Conservation (phyloP, 179 eudicot species). For the Spinacia oleracea region DNA sequence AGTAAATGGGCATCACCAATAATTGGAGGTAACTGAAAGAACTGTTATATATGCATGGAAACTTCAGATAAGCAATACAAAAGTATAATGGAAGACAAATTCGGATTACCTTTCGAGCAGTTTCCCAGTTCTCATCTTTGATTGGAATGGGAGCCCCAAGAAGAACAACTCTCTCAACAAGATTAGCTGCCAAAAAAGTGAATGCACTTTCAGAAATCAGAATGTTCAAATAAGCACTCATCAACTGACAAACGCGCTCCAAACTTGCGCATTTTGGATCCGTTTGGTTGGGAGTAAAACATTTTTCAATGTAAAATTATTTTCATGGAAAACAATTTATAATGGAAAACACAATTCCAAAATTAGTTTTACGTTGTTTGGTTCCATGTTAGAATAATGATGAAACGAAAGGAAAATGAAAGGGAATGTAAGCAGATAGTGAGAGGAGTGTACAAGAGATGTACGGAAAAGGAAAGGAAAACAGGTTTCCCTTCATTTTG, state of each 20-base stretch:
- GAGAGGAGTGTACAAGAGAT: too few species aligned
- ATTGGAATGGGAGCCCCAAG: conserved; percentile 88
- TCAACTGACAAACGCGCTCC: not conserved
- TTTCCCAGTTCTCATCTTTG: conserved; percentile 85
- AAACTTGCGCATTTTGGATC: not conserved
- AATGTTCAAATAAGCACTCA: conserved; percentile 9
- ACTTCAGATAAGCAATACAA: not conserved
- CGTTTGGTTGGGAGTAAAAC: too few species aligned
- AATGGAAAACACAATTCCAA: too few species aligned
- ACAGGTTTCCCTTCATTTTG: too few species aligned
- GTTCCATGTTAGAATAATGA: too few species aligned
- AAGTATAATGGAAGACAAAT: not conserved
- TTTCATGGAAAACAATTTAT: too few species aligned
- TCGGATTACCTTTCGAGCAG: conserved; percentile 69
- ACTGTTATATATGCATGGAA: conserved; percentile 1
- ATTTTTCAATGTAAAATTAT: too few species aligned
- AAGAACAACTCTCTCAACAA: conserved; percentile 94
- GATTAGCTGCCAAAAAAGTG: conserved; percentile 57
- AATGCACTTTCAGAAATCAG: conserved; percentile 27
- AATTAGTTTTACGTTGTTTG: too few species aligned
- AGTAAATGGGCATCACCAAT: not conserved
- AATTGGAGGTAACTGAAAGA: not conserved
- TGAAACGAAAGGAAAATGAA: too few species aligned
- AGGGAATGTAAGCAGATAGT: too few species aligned
- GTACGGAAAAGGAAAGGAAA: too few species aligned